Base-by-base conservation (phyloP, 768 basidiomycete species). In the Hortiboletus flavorubellus region DNA sequence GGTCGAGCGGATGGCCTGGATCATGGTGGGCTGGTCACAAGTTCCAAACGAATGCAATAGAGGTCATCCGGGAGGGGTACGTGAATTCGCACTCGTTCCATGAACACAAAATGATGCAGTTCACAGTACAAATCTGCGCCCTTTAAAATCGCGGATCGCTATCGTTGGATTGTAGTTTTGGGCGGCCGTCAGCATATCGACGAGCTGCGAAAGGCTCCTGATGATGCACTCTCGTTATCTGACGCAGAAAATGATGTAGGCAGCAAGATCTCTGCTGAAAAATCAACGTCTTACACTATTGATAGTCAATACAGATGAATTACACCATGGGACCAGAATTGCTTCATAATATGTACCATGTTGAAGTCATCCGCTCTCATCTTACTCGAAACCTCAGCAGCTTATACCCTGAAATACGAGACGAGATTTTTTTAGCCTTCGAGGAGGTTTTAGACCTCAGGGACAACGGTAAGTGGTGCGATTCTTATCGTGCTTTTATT, bases 341-440 rank as follows among this genome's bases (percentile, higher is more conserved):
- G 31, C 33, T 56, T 18, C 49, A 68, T 2, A 64, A 72, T 53
- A 41, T 33, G 9, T 76, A 74, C 48, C 76, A 77, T 42, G 50
- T 62, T 10, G 42, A 53, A 9, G 53, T 74, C 29, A 46, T 75
- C 16, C 69, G 68, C 16, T 39, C 51, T n/a, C 64, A 67, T 35
- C 63, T 76, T 12, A 75, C 75, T n/a, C 71, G 78, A 9, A 76
- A 74, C 45, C 66, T 26, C 26, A 26, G 26, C 5, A 26, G 26
- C 26, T 26, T 26, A 3, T 77, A 80, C 50, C 5, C 49, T 8
- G 59, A 54, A n/a, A 55, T 60, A 43, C 39, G 31, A 45, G 57
- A 60, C 30, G 59, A 85, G 59, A 66, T 82, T 37, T 45, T 52
- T 0, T 50, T 64, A 0, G 71, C 82, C 2, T 77, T 81, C 53